Percentiles rank a stretch among this genome's conserved stretches.
phyloP scores from a whole-genome alignment of 768 basidiomycete genomes.

The Ramaria rubella region DNA sequence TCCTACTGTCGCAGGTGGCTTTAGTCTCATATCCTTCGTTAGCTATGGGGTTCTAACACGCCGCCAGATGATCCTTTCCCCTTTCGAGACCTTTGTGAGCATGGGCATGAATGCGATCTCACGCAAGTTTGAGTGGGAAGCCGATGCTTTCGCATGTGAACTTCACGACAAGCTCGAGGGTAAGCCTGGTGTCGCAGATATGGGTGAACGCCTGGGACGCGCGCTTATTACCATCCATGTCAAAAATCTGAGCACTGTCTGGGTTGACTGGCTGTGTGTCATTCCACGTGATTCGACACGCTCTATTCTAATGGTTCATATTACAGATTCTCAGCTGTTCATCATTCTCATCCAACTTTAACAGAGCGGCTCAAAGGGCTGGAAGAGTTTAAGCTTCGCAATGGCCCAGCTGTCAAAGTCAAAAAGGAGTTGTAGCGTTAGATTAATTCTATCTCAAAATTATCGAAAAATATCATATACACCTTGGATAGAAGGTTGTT shows the following conservation, averaged over 20 bases:
- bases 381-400: constrained; percentile 48
- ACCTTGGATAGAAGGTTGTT: too few relatives aligned
- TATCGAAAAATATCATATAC: too few relatives aligned
- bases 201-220: constrained; percentile 78
- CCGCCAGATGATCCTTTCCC: constrained; percentile 70
- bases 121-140: constrained; percentile 87
- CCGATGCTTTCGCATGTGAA: constrained; percentile 80
- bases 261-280: constrained; percentile 87
- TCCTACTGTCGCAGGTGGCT: constrained; percentile 73
- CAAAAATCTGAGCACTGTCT: constrained; percentile 88
- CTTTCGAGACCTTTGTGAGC: constrained; percentile 66
- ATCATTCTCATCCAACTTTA: constrained; percentile 93
- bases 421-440: constrained; percentile 27
- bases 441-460: background rate
- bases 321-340: constrained; percentile 82
- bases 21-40: constrained; percentile 6
- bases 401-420: constrained; percentile 13
- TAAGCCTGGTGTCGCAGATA: constrained; percentile 58
- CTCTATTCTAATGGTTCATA: constrained; percentile 6
- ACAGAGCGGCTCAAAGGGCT: constrained; percentile 82
- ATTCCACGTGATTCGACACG: background rate
- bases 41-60: background rate
- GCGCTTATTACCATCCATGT: constrained; percentile 84
- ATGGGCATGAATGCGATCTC: constrained; percentile 77
- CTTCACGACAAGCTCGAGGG: constrained; percentile 42